Evolutionary conservation across 805 yeast species (phyloP).

Genomic region (Torulaspora gathmanii): DNA sequence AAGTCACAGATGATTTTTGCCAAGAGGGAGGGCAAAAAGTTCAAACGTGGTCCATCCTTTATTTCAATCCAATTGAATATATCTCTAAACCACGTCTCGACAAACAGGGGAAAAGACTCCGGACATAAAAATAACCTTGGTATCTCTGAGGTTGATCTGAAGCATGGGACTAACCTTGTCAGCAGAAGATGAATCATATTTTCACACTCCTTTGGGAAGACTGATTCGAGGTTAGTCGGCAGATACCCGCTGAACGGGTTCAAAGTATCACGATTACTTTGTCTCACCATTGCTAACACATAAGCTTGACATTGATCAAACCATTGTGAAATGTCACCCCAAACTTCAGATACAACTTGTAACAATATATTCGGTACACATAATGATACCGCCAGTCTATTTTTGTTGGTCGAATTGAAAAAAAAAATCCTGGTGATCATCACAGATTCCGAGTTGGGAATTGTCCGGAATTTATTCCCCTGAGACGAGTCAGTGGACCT

Average conservation of each 20-base stretch:
- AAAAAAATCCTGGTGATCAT: slow-evolving; percentile 36
- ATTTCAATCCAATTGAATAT: slow-evolving; percentile 41
- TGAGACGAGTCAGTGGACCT: slow-evolving; percentile 29
- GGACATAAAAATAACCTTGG: slow-evolving; percentile 39
- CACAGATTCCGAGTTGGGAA: slow-evolving; percentile 31
- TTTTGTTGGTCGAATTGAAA: slow-evolving; percentile 16
- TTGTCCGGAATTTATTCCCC: slow-evolving; percentile 30
- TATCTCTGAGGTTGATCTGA: slow-evolving; percentile 31
- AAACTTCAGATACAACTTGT: slow-evolving; percentile 32
- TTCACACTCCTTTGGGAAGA: slow-evolving; percentile 22
- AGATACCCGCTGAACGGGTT: slow-evolving; percentile 7
- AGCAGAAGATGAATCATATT: slow-evolving; percentile 28
- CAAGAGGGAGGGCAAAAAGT: slow-evolving; percentile 28
- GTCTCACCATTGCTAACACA: slow-evolving; percentile 11
- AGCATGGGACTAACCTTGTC: slow-evolving; percentile 30
- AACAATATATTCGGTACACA: slow-evolving; percentile 30
- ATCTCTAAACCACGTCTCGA: slow-evolving; percentile 39
- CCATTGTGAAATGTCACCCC: slow-evolving; percentile 33
- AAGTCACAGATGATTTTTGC: slow-evolving; percentile 30
- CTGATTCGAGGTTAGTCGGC: slow-evolving; percentile 17
- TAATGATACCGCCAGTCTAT: slow-evolving; percentile 35
- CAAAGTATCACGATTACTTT: background rate
- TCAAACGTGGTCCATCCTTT: slow-evolving; percentile 39
- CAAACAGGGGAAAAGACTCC: slow-evolving; percentile 24
- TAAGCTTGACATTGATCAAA: slow-evolving; percentile 29